These are phyloP conservation scores for Rhizopus delemar DNA, from an alignment of 371 early-diverging fungal genomes.

Conservation along the genomic window DNA sequence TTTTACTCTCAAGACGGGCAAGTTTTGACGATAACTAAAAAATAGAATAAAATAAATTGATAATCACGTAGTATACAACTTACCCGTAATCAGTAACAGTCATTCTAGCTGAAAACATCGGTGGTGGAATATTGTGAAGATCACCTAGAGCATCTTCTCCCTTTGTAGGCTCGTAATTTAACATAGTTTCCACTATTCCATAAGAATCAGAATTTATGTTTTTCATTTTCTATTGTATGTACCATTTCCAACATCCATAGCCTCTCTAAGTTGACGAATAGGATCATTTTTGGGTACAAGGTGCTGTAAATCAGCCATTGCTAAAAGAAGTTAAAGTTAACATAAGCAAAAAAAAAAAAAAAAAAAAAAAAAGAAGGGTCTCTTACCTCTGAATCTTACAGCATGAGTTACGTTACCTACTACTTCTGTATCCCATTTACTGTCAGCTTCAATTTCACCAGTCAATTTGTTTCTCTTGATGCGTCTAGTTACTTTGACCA, in stretches of 20 bases:
- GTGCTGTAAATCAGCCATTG: constrained; percentile 63
- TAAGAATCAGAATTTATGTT: background rate
- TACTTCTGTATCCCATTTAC: constrained; percentile 34
- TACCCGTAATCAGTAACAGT: constrained; percentile 52
- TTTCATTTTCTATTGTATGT: constrained; percentile 4
- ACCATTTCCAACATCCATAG: constrained; percentile 49
- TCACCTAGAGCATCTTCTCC: constrained; percentile 30
- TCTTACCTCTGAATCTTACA: constrained; percentile 54
- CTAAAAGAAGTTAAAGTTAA: constrained; percentile 24
- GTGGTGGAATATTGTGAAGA: constrained; percentile 51
- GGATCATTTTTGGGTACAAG: constrained; percentile 45
- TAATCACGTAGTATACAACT: background rate
- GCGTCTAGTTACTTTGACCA: constrained; percentile 63
- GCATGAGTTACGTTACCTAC: constrained; percentile 52
- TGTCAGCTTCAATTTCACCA: constrained; percentile 27
- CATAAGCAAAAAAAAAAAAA: background rate
- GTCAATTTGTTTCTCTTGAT: constrained; percentile 34
- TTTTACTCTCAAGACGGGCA: constrained; percentile 47
- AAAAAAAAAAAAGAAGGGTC: background rate
- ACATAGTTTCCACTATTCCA: constrained; percentile 34
- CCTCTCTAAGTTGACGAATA: constrained; percentile 35
- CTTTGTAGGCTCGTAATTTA: constrained; percentile 31
- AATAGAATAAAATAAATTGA: background rate
- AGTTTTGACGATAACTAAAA: constrained; percentile 51
- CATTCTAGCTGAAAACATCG: constrained; percentile 53